phyloP scores from a whole-genome alignment of 257 asterid species.

The Solanum etuberosum region DNA sequence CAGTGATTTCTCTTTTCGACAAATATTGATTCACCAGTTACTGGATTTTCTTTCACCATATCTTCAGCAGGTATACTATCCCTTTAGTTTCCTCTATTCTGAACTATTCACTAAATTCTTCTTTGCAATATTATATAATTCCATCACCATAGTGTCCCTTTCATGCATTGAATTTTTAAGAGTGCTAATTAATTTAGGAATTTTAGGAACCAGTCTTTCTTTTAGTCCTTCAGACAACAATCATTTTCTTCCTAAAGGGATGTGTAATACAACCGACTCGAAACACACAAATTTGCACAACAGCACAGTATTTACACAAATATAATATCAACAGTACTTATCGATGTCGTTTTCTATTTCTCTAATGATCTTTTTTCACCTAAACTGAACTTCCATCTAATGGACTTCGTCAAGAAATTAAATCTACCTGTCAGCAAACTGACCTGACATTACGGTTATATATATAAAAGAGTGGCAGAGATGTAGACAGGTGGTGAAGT shows the following conservation, averaged over 20 bases:
- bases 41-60: not conserved
- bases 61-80: not conserved
- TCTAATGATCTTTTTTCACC: not conserved
- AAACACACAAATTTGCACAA: not conserved
- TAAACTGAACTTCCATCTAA: not conserved
- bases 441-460: not conserved
- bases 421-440: not conserved
- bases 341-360: not conserved
- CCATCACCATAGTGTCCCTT: not conserved
- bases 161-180: not conserved
- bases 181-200: not conserved
- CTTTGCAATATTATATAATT: not conserved
- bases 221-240: not conserved
- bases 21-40: not conserved
- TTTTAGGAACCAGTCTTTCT: not conserved
- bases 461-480: not conserved
- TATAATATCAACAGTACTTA: not conserved
- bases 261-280: not conserved
- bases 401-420: not conserved
- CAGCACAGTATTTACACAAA: not conserved
- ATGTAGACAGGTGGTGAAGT: not conserved
- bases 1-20: conserved; percentile 9
- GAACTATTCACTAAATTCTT: not conserved
- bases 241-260: not conserved
- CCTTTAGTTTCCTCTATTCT: not conserved